A percentile compares a stretch with the other conserved stretches of the same genome.
Evolutionary conservation across 2,329 filamentous ascomycete genomes (phyloP).

Genomic region (Aspergillus sp.): DNA sequence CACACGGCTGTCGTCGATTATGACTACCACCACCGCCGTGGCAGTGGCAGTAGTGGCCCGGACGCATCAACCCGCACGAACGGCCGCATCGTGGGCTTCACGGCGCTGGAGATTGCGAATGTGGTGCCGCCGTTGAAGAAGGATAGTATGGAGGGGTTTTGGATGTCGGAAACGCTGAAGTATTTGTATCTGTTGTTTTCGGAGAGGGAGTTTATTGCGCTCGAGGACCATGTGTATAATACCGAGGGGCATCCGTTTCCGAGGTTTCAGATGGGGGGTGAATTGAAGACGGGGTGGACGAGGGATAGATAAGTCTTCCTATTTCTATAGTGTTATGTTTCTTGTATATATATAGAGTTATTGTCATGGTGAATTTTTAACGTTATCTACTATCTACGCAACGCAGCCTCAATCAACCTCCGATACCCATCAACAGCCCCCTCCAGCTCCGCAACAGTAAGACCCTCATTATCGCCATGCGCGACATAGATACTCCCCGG

Average conservation of each 20-base stretch:
- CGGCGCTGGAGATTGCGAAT: constrained; percentile 68
- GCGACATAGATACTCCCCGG: constrained; percentile 72
- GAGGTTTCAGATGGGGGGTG: constrained; percentile 63
- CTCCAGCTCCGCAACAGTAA: constrained; percentile 68
- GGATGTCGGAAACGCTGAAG: constrained; percentile 96
- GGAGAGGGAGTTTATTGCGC: constrained; percentile 67
- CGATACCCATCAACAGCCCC: constrained; percentile 72
- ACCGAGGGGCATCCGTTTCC: constrained; percentile 92
- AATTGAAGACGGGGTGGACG: constrained; percentile 35
- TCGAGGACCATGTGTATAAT: constrained; percentile 86
- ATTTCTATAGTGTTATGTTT: not conserved
- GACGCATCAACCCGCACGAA: not conserved
- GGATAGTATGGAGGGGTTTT: constrained; percentile 99
- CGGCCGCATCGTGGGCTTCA: constrained; percentile 55
- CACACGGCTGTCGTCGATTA: constrained; percentile 71
- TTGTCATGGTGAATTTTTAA: not conserved
- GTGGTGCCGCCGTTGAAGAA: constrained; percentile 57
- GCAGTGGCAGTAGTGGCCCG: not conserved
- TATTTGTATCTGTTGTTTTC: constrained; percentile 96
- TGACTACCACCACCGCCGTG: constrained; percentile 20
- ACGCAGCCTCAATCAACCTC: constrained; percentile 49
- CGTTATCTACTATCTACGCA: constrained; percentile 1
- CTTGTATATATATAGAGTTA: not conserved
- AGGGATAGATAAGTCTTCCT: constrained; percentile 13
- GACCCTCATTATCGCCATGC: constrained; percentile 72